A percentile compares a stretch with the other conserved stretches of the same genome.
Evolutionary conservation across 164 flowering plant species (phyloP).

Genomic region (Nymphaea colorata): DNA sequence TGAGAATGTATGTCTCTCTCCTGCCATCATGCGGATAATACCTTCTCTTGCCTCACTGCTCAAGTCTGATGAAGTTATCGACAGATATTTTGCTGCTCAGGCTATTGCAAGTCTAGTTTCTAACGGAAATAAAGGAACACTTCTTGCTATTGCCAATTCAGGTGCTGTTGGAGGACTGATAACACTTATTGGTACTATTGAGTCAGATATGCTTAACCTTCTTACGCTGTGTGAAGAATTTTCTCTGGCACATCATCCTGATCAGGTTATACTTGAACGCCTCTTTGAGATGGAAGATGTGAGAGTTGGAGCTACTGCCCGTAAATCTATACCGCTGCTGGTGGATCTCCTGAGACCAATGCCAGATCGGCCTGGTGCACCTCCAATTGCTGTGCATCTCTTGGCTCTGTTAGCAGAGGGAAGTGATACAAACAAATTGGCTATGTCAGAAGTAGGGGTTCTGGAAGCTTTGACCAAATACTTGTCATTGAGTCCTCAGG

Average conservation of each 20-base stretch:
- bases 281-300: slow-evolving; percentile 78
- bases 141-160: slow-evolving; percentile 61
- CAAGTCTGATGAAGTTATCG: slow-evolving; percentile 64
- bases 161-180: slow-evolving; percentile 68
- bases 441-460: slow-evolving; percentile 90
- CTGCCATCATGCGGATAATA: slow-evolving; percentile 50
- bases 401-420: slow-evolving; percentile 64
- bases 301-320: slow-evolving; percentile 54
- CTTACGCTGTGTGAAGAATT: slow-evolving; percentile 66
- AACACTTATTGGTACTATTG: slow-evolving; percentile 49
- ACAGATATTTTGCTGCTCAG: slow-evolving; percentile 69
- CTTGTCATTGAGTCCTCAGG: slow-evolving; percentile 79
- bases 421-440: slow-evolving; percentile 58
- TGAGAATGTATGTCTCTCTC: slow-evolving; percentile 36
- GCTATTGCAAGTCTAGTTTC: slow-evolving; percentile 74
- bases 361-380: slow-evolving; percentile 82
- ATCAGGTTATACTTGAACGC: slow-evolving; percentile 51
- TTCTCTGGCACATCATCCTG: slow-evolving; percentile 49
- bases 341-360: slow-evolving; percentile 85
- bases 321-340: slow-evolving; percentile 62
- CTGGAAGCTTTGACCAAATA: slow-evolving; percentile 71
- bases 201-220: slow-evolving; percentile 57
- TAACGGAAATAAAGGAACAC: slow-evolving; percentile 43
- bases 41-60: slow-evolving; percentile 56
- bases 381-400: slow-evolving; percentile 54